Evolutionary conservation across 1,284 basidiomycete genomes (phyloP), one percentile per base, ranked within the genome.

Genomic region (Mrakiaceae sp.): DNA sequence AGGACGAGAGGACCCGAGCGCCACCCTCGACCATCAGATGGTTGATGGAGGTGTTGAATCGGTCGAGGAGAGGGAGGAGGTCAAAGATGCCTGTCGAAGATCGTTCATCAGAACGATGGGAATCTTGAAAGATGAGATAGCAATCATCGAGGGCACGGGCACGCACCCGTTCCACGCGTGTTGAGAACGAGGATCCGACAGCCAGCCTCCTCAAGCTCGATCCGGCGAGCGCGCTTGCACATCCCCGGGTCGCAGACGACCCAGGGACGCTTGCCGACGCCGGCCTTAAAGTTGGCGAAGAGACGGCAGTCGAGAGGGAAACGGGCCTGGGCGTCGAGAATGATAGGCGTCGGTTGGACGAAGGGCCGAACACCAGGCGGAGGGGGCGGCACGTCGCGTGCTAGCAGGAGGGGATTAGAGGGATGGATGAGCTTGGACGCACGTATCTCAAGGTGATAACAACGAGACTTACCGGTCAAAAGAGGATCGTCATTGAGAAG

Each of bases 1-100:
- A 91, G 2, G 87, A 84, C 14, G 81, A 79, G 64, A 98, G 92
- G 66, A 98, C 81, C 4, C 79, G 77, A 4, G 90, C 88, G 14
- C 95, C 95, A 61, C 95, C 95, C 78, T 98, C 95, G 9, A 97
- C 87, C 95, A 98, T 98, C 62, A 97, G 78, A 3, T 86, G 86
- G 7, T 76, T 76, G 66, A 96, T 80, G 11, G 59, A 61, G 8
- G 64, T 66, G 14, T 60, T 66, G 40, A 74, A 58, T 1, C 60
- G 49, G 27, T 64, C 58, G 5, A 73, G 63, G 5, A 72, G 53
- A 9, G 50, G 60, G 0, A 58, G 51, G 68, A 71, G 72, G 60
- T 60, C 58, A 51, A 62, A 64, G 46, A 65, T 43, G 48, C 67
- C 62, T 60, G 43, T 5, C 40, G 42, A 16, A 7, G 51, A 3